Evolutionary conservation across 179 eudicot species (phyloP).

Genomic region (Patellifolia procumbens): DNA sequence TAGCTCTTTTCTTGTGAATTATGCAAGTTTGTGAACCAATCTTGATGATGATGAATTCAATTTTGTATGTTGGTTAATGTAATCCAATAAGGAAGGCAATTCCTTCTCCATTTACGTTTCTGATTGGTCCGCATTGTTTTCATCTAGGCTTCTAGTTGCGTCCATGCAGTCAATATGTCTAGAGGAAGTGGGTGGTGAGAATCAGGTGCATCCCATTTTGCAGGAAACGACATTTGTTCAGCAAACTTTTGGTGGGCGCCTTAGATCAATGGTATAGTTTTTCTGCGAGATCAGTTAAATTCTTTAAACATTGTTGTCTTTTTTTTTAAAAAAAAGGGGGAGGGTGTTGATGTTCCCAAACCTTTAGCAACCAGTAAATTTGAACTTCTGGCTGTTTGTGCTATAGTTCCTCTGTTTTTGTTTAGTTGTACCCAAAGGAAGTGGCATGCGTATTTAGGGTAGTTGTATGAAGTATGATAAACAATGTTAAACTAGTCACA

Average conservation of each 20-base stretch:
- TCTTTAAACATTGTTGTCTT: background rate
- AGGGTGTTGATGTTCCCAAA: background rate
- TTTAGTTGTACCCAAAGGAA: too few species aligned
- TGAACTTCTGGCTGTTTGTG: background rate
- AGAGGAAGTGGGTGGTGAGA: slow-evolving; percentile 89
- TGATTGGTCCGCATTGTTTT: slow-evolving; percentile 9
- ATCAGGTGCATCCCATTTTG: slow-evolving; percentile 63
- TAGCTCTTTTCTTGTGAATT: background rate
- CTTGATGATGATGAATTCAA: background rate
- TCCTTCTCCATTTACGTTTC: background rate
- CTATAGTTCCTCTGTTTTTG: too few species aligned
- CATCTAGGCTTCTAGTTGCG: slow-evolving; percentile 78
- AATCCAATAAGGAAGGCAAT: background rate
- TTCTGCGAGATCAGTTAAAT: slow-evolving; percentile 1
- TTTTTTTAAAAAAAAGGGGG: background rate
- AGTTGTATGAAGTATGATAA: too few species aligned
- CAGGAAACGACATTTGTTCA: slow-evolving; percentile 91
- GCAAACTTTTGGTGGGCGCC: slow-evolving; percentile 85
- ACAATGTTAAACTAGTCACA: too few species aligned
- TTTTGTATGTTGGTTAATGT: slow-evolving; percentile 8
- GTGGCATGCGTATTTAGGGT: too few species aligned
- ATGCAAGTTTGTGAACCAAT: slow-evolving; percentile 1
- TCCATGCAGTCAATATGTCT: slow-evolving; percentile 96
- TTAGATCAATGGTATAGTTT: slow-evolving; percentile 70
- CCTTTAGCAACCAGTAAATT: background rate